Base-by-base conservation (phyloP, 768 basidiomycete species). In the Termitomyces sp. region DNA sequence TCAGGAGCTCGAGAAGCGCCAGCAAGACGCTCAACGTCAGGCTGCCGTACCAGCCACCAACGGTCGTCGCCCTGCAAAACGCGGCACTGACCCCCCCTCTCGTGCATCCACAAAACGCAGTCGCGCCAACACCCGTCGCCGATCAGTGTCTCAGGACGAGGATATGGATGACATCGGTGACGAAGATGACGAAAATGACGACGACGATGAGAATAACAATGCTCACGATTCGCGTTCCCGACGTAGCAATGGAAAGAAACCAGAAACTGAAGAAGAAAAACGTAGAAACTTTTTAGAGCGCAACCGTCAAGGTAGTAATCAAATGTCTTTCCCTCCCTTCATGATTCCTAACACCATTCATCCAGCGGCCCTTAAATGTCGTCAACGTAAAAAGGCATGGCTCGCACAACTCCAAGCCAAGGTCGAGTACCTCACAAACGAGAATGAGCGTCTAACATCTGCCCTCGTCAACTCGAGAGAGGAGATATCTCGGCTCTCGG, bases 351-450 rank as follows among this genome's bases (percentile, higher is more conserved):
- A 53, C n/a, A 17, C 40, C 57, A 43, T 10, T 8, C 35, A 30
- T 52, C 1, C 62, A 98, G 96, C 97, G 58, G 97, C 97, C 6
- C 84, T 98, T 62, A 98, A 98, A 74, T 99, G 97, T 72, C 93
- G 97, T 35, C 97, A 99, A 68, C 89, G 97, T 56, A 99, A 99
- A 74, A 99, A 99, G 71, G 93, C 93, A 5, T 99, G 97, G 97
- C 81, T 98, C 14, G 80, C 85, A 28, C 87, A 90, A 59, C 78
- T 99, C 17, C 97, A 99, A 70, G 83, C 87, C 40, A 95, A 95
- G 65, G 93, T 96, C 71, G 97, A 99, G 68, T 90, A 77, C 62
- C 82, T 99, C 40, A 76, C 80, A n/a, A 84, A 87, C 60, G 97
- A 99, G 72, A 99, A 99, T 71, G 96, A 98, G 69, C 85, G 92